Conservation (phyloP, 257 asterid genomes). For the Dorcoceras hygrometricum region DNA sequence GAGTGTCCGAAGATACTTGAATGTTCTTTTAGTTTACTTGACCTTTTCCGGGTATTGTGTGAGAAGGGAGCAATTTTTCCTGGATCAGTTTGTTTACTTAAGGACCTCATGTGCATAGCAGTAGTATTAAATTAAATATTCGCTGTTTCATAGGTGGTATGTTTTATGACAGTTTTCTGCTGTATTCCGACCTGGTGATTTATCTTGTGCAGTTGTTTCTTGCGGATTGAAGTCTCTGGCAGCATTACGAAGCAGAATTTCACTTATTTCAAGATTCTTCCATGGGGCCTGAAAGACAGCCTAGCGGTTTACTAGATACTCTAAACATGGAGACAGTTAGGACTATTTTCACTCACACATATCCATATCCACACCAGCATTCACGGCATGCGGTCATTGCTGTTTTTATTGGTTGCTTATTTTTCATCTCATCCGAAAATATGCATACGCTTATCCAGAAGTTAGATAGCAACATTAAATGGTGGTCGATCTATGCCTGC, state of each 20-base stretch:
- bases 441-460: constrained; percentile 95
- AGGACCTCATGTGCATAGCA: background rate
- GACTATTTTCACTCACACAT: constrained; percentile 84
- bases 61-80: background rate
- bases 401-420: constrained; percentile 86
- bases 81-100: constrained; percentile 1
- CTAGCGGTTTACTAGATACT: constrained; percentile 68
- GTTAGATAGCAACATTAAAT: constrained; percentile 91
- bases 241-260: constrained; percentile 28
- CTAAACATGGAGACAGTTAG: constrained; percentile 88
- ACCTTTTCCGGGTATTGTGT: background rate
- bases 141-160: constrained; percentile 1
- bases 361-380: constrained; percentile 98
- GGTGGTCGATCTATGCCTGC: constrained; percentile 99
- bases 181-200: constrained; percentile 30
- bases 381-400: constrained; percentile 95
- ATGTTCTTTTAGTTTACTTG: constrained; percentile 9
- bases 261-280: constrained; percentile 24
- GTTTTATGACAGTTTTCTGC: constrained; percentile 15
- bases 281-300: constrained; percentile 62
- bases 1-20: background rate
- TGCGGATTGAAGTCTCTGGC: constrained; percentile 25
- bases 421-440: constrained; percentile 95
- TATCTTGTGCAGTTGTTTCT: constrained; percentile 32
- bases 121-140: constrained; percentile 4